Evolutionary conservation across 176 grass and related monocot species (phyloP), one percentile per base, ranked within the genome.

Genomic region (Rhynchospora pubera): DNA sequence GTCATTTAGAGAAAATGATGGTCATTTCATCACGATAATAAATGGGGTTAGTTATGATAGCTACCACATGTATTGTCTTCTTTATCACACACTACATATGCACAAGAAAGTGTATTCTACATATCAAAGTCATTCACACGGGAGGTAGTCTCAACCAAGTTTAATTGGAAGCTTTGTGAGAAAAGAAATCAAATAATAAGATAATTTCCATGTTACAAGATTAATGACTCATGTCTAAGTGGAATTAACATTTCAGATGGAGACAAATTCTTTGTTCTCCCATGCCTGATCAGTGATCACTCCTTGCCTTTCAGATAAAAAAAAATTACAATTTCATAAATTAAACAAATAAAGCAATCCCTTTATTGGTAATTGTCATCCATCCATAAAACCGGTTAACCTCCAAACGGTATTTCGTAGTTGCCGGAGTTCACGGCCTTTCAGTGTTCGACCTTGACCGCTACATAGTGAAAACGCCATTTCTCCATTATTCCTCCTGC

Each of bases 361-460:
- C 28, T 39, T 15, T 13, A 14, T 28, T 28, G 0, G 26, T 6
- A 24, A 74, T 51, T 74, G 45, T 76, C 48, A 76, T 83, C 86
- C 88, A 88, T 97, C 90, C 18, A 93, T 86, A 86, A 91, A 97
- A 0, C 93, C 89, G 51, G 91, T 97, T 88, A 97, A 89, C 5
- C 89, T 85, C 66, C 92, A 85, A 65, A 97, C 89, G 46, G 83
- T 79, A 79, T 84, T 65, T 26, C 91, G 79, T 65, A 89, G 77
- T 62, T 84, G 77, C 66, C 84, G 87, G 48, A 89, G 89, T 63
- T 97, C 89, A 34, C 87, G 79, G 57, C 85, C 85, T 81, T 82
- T 82, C 45, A 86, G 88, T 50, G 85, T 88, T 84, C 85, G 67
- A 32, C 89, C 91, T 7, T 84, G 82, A 18, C 90, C 86, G 55